These are phyloP conservation scores for Tanacetum coccineum DNA, from an alignment of 129 eudicot genomes.

Conservation along the genomic window DNA sequence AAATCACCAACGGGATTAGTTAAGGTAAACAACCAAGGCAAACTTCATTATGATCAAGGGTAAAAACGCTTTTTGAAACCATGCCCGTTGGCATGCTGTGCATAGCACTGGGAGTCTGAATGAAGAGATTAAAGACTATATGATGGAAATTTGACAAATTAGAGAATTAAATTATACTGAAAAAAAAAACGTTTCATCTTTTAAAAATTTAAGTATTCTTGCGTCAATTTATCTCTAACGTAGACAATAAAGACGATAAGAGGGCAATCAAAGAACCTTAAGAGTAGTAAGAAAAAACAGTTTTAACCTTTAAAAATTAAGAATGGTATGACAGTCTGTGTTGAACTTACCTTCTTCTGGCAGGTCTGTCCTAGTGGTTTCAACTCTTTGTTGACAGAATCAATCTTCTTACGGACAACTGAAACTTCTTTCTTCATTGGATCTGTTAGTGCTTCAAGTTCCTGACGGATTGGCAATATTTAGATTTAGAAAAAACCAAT, in stretches of 20 bases:
- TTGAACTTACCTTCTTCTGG: conserved; percentile 69
- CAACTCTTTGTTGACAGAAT: conserved; percentile 70
- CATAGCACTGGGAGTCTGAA: neutral
- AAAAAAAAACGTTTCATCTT: neutral
- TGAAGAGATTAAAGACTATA: neutral
- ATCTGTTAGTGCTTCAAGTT: conserved; percentile 76
- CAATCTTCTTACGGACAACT: conserved; percentile 79
- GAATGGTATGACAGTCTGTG: neutral
- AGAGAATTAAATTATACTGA: neutral
- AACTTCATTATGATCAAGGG: neutral
- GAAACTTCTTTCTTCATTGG: conserved; percentile 88
- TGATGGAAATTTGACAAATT: neutral
- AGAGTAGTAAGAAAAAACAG: neutral
- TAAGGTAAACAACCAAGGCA: no score
- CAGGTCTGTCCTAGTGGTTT: conserved; percentile 77
- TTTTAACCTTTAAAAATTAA: neutral
- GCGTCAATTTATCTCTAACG: neutral
- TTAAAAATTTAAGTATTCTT: neutral
- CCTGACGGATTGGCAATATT: conserved; percentile 44
- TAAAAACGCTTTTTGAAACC: neutral
- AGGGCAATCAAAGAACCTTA: neutral
- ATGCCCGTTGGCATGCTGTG: neutral
- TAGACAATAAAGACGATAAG: neutral
- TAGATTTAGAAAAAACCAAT: conserved; percentile 10
- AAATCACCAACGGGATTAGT: neutral